Percentiles rank a stretch among this genome's conserved stretches.
These are phyloP conservation scores for Hyphopichia buzzinii DNA, from an alignment of 1,139 yeast genomes.

Conservation along the genomic window DNA sequence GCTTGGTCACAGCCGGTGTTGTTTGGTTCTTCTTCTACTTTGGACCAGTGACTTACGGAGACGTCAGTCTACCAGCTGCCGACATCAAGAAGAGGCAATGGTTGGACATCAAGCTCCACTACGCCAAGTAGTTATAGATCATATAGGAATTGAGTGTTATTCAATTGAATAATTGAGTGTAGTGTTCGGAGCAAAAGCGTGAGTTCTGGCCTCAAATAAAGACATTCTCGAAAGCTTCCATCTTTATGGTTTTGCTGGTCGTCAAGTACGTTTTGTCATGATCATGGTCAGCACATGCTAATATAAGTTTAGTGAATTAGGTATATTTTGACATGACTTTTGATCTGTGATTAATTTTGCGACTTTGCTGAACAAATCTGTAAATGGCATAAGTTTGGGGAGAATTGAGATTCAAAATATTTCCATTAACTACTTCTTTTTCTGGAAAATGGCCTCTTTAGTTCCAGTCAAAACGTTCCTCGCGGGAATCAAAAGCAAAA, in stretches of 20 bases:
- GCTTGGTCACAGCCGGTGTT: constrained; percentile 44
- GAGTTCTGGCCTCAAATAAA: no score
- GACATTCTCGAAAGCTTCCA: no score
- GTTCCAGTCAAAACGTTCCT: constrained; percentile 24
- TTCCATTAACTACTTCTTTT: not conserved
- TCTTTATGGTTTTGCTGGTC: no score
- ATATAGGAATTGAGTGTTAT: no score
- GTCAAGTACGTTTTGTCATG: no score
- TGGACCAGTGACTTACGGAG: constrained; percentile 86
- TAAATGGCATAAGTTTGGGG: not conserved
- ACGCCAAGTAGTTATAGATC: constrained; percentile 75
- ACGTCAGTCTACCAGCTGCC: constrained; percentile 56
- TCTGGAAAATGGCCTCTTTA: constrained; percentile 1
- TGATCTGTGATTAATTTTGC: no score
- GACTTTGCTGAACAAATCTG: not conserved
- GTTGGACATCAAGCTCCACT: constrained; percentile 80
- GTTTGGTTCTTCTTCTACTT: constrained; percentile 69
- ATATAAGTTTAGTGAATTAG: no score
- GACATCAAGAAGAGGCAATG: constrained; percentile 76
- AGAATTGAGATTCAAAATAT: not conserved
- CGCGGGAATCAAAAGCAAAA: constrained; percentile 15
- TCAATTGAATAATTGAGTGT: no score
- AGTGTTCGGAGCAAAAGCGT: no score
- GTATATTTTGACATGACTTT: no score
- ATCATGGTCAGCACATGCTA: no score